A percentile compares a stretch with the other conserved stretches of the same genome.
These are phyloP conservation scores for Hypomyces perniciosus DNA, from an alignment of 2,329 filamentous ascomycete genomes.

Conservation along the genomic window DNA sequence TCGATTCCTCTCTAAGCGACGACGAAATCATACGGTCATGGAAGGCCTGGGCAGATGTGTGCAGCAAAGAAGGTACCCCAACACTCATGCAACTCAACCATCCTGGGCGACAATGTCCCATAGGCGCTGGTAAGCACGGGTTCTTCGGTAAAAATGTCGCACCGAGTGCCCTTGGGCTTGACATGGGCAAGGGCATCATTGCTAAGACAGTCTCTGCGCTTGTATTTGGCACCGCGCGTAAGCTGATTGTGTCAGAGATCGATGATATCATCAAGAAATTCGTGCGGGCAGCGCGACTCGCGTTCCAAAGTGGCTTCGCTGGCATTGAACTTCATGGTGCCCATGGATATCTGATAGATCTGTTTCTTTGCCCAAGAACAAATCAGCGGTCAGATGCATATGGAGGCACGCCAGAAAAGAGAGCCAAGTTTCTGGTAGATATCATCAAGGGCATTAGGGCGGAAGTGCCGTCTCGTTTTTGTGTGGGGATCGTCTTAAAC, in stretches of 20 bases:
- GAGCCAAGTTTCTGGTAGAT: neutral
- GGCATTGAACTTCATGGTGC: neutral
- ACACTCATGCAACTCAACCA: neutral
- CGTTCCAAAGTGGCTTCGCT: neutral
- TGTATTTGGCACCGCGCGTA: neutral
- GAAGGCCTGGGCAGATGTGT: too few species aligned
- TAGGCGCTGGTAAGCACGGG: neutral
- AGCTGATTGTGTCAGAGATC: neutral
- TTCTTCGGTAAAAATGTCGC: neutral
- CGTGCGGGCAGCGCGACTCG: neutral
- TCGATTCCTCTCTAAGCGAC: neutral
- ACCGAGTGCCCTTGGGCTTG: neutral
- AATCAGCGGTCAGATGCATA: neutral
- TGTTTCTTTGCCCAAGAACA: neutral
- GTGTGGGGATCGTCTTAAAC: too few species aligned
- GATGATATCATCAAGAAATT: neutral
- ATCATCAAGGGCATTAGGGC: too few species aligned
- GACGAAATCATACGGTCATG: neutral
- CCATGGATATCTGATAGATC: neutral
- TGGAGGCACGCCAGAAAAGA: neutral
- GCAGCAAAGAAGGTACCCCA: neutral
- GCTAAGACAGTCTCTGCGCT: neutral
- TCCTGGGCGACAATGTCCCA: neutral
- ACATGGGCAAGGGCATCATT: neutral
- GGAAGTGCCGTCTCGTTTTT: too few species aligned